Evolutionary conservation across 2,329 filamentous ascomycete genomes (phyloP), one percentile per base, ranked within the genome.

Genomic region (Colletotrichum viniferum): DNA sequence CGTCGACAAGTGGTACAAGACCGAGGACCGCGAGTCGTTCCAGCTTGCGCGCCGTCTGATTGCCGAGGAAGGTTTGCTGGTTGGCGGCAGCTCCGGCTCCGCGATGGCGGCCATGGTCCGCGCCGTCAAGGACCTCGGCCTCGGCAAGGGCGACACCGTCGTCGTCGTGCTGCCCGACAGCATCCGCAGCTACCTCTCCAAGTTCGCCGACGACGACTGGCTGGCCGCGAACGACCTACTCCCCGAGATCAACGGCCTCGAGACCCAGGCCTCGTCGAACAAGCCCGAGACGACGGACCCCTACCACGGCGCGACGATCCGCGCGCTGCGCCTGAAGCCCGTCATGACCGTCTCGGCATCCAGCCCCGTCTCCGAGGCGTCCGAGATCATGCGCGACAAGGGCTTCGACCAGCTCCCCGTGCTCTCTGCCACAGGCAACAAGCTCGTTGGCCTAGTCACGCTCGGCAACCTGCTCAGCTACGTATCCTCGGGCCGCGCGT

Each of bases 131-230:
- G 96, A 98, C 63, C 87, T 94, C 69, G 88, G 90, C n/a, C 90
- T 98, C 78, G 91, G 91, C 77, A 94, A 96, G 83, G 94, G 94
- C 73, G 96, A 99, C 81, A 92, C 96, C 2, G 92, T 98, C 0
- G 97, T 99, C 32, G 96, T 98, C 32, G 88, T 99, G 69, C 89
- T 98, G 21, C 97, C 97, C 2, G 97, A 99, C 85, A 98, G 96
- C 87, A 98, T 99, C 83, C 92, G 97, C 81, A 98, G 95, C 86
- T 99, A 99, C 85, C 92, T 99, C 30, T 96, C 94, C 87, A 99
- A 99, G 91, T 99, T 99, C 83, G 96, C 96, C 78, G 97, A 99
- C 83, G 97, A 99, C 83, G 97, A 98, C 88, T 99, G 97, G 97
- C 93, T 99, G 71, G 96, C 96, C 14, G 97, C 97, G 77, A 99